Evolutionary conservation across 2,329 filamentous ascomycete species (phyloP).

Genomic region (Cladobotryum mycophilum): DNA sequence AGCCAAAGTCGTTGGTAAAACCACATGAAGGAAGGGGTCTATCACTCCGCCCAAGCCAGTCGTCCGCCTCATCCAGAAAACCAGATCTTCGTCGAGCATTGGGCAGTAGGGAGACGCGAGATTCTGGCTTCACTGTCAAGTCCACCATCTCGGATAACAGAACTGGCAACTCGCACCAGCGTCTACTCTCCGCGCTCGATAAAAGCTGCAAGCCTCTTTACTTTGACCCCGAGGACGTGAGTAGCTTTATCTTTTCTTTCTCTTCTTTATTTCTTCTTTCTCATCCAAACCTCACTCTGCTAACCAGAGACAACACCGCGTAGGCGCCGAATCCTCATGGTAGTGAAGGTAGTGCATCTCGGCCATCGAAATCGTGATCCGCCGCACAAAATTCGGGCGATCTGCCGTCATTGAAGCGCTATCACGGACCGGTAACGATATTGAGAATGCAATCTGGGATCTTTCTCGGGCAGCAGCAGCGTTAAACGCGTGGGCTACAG

Average conservation of each 20-base stretch:
- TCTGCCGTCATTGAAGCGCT: background rate
- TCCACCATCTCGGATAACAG: constrained; percentile 1
- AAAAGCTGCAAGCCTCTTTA: background rate
- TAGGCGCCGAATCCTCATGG: too few species aligned
- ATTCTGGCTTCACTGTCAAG: background rate
- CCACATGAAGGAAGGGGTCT: background rate
- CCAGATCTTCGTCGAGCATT: background rate
- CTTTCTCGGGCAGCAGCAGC: background rate
- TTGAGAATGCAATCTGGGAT: background rate
- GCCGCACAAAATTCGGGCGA: background rate
- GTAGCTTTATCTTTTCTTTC: too few species aligned
- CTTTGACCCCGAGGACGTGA: too few species aligned
- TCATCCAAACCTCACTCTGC: too few species aligned
- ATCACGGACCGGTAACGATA: background rate
- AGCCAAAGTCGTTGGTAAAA: background rate
- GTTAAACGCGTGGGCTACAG: too few species aligned
- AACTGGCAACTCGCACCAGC: background rate
- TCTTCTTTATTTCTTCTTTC: too few species aligned
- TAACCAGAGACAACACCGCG: too few species aligned
- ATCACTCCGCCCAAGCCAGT: background rate
- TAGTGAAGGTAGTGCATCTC: too few species aligned
- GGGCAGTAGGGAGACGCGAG: background rate
- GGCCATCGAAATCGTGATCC: background rate
- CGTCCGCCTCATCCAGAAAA: background rate
- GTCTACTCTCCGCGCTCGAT: background rate